phyloP scores from a whole-genome alignment of 2,329 filamentous ascomycete species.

The Tolypocladium ovalisporum region DNA sequence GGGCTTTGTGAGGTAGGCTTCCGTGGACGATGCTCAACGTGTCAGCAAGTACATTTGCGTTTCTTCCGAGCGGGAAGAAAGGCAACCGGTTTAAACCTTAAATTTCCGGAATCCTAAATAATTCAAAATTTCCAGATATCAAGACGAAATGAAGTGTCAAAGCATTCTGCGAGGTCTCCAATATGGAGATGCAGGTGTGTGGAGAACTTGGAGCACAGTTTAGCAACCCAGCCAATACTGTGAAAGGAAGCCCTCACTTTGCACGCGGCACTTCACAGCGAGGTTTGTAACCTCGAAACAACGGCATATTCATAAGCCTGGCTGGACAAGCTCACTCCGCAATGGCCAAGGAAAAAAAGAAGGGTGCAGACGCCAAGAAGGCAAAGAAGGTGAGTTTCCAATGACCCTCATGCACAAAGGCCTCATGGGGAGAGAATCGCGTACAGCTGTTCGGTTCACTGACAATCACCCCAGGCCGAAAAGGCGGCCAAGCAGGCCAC shows the following conservation, averaged over 20 bases:
- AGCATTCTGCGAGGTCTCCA: not conserved
- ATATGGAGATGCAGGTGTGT: not conserved
- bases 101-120: too few species aligned
- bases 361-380: constrained; percentile 36
- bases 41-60: too few species aligned
- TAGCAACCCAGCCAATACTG: not conserved
- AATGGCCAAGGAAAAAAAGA: constrained; percentile 46
- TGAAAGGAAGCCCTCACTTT: not conserved
- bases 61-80: too few species aligned
- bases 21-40: too few species aligned
- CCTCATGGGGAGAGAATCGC: not conserved
- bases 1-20: too few species aligned
- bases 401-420: not conserved
- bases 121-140: too few species aligned
- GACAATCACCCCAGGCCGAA: constrained; percentile 30
- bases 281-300: too few species aligned
- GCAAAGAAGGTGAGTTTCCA: constrained; percentile 31
- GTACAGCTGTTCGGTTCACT: not conserved
- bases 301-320: not conserved
- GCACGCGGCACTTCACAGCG: too few species aligned
- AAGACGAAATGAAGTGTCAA: not conserved
- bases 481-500: constrained; percentile 73
- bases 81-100: too few species aligned
- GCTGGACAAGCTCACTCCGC: not conserved
- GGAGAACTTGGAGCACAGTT: not conserved